phyloP scores from a whole-genome alignment of 345 rosid genomes.

The Punica granatum region DNA sequence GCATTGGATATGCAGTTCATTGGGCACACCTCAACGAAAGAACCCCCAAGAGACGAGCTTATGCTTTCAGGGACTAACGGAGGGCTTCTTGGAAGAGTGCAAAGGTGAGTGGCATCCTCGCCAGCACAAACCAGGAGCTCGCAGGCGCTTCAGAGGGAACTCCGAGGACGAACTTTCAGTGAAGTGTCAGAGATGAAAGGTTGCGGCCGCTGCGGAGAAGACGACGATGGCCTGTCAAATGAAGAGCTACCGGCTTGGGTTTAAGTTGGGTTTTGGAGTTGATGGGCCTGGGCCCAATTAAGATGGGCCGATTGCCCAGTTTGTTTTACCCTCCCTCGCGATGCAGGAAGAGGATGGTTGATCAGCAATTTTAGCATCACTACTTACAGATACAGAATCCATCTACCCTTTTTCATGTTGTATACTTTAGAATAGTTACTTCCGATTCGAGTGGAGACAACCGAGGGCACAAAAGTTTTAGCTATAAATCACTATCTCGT shows the following conservation, averaged over 20 bases:
- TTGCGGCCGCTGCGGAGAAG: not conserved
- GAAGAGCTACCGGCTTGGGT: not conserved
- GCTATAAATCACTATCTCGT: no score
- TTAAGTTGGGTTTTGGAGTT: not conserved
- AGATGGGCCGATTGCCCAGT: not conserved
- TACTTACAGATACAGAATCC: no score
- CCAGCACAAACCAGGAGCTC: not conserved
- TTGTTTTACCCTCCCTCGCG: no score
- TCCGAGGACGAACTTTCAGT: not conserved
- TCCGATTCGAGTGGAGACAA: no score
- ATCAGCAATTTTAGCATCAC: no score
- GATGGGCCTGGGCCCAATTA: not conserved
- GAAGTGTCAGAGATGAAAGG: not conserved
- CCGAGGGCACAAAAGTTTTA: no score
- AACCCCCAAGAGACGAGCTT: not conserved
- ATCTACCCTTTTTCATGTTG: no score
- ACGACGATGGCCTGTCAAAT: not conserved
- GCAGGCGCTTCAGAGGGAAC: not conserved
- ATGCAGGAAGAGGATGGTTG: no score
- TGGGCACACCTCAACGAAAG: constrained; percentile 6
- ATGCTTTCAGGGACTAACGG: not conserved
- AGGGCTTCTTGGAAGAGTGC: not conserved
- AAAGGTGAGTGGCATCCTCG: not conserved
- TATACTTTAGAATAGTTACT: no score
- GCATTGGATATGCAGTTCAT: constrained; percentile 54